Base-by-base conservation (phyloP, 1,284 basidiomycete genomes). In the Trichosporon sp. region DNA sequence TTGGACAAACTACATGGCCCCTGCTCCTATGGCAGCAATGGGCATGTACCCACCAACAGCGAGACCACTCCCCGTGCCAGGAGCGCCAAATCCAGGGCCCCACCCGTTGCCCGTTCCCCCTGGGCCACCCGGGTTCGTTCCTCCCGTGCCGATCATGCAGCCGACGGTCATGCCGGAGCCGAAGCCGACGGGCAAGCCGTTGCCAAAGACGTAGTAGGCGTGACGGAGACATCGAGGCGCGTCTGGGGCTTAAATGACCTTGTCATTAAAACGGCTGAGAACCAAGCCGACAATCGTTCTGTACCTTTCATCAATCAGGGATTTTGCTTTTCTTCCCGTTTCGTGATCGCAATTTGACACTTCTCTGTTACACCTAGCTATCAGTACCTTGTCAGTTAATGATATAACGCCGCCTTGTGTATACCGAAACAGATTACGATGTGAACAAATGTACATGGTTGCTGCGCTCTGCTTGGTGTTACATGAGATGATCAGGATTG, bases 361-460 rank as follows among this genome's bases (percentile, higher is more conserved):
- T n/a, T n/a, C n/a, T n/a, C n/a, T n/a, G n/a, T n/a, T n/a, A n/a
- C n/a, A n/a, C n/a, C n/a, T n/a, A n/a, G n/a, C n/a, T n/a, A n/a
- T n/a, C n/a, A n/a, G n/a, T n/a, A n/a, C 19, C n/a, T 4, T 44
- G 40, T 21, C 19, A 44, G 40, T 44, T 21, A n/a, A 23, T 21
- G 19, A 21, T 21, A 21, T 44, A 44, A 44, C 40, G 40, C n/a
- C n/a, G 23, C 40, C 40, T 21, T 59, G 58, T 54, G 14, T n/a
- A 54, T 31, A 36, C 36, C 59, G 52, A 57, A 44, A 61, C 61
- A 52, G 25, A 58, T 58, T 25, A 34, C 56, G 34, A 58, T 58
- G 34, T 58, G 56, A 40, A 36, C 58, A 60, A 66, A 46, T 66
- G 58, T 66, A 66, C 64, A 66, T 33, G 56, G 60, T 25, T 25